Base-by-base conservation (phyloP, 495 filamentous ascomycete genomes). In the Xylaria telfairii region DNA sequence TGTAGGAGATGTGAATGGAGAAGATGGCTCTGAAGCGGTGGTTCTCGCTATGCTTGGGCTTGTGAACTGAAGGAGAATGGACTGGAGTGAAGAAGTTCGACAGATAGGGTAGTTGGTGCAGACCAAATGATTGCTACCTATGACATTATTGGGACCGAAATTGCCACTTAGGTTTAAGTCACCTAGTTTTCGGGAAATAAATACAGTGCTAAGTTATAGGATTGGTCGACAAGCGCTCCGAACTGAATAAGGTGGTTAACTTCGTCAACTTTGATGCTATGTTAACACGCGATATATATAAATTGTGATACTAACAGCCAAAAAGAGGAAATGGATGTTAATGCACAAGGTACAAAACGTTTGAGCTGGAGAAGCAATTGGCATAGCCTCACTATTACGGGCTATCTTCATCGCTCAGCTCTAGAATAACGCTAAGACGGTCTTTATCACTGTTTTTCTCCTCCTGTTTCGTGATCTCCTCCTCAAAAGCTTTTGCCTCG, bases 1-100 rank as follows among this genome's bases (percentile, higher is more conserved):
- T 70, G 72, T 83, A 68, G 84, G 84, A 12, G 83, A 87, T 79
- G 80, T 85, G 53, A 84, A 85, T 68, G 76, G 71, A 1, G 83
- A 85, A 76, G 71, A 76, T 28, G 77, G 70, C 7, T 77, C 80
- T 6, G 68, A 75, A 32, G 49, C 65, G n/a, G 75, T 84, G 61
- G 70, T 85, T 30, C 68, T 86, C 71, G 77, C 80, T 65, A 76
- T 84, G 73, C 81, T 80, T 66, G 79, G 77, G 10, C 69, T 82
- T 69, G 71, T 71, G 61, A 62, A 30, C 49, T 74, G 60, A 69
- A 37, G 28, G 17, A 34, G 62, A 21, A 65, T 65, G 62, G 44
- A 39, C 44, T 65, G 30, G 15, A 65, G 39, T 32, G 60, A 17
- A 28, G 39, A 19, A 28, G 13, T 15, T 44, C 2, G 37, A 13